These are phyloP conservation scores for Penicillium daleae DNA, from an alignment of 495 filamentous ascomycete genomes.

Conservation along the genomic window DNA sequence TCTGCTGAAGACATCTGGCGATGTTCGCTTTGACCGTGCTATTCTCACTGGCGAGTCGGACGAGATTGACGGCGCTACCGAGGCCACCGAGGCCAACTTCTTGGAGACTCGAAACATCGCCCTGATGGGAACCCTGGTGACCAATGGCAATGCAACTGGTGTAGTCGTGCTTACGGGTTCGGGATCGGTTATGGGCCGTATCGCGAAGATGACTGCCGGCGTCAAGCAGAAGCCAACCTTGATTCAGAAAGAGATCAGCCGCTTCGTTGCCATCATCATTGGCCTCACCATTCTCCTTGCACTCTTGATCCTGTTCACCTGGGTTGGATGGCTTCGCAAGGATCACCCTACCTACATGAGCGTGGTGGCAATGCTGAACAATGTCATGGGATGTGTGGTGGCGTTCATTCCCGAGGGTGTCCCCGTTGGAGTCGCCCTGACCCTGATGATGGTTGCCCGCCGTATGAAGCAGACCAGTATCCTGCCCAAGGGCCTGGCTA, in stretches of 20 bases:
- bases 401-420: constrained; percentile 77
- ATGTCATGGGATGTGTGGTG: constrained; percentile 68
- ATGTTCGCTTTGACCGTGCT: constrained; percentile 72
- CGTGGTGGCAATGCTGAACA: constrained; percentile 67
- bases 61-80: constrained; percentile 61
- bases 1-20: constrained; percentile 63
- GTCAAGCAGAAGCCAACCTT: constrained; percentile 66
- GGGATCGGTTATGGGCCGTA: constrained; percentile 66
- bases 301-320: constrained; percentile 58
- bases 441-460: constrained; percentile 61
- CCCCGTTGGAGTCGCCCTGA: constrained; percentile 68
- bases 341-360: constrained; percentile 67
- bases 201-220: constrained; percentile 67
- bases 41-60: constrained; percentile 73
- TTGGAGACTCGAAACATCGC: constrained; percentile 74
- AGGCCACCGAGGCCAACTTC: constrained; percentile 69
- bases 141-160: constrained; percentile 65
- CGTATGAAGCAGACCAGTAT: constrained; percentile 68
- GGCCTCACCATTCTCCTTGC: constrained; percentile 56
- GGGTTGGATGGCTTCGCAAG: constrained; percentile 66
- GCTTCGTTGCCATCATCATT: constrained; percentile 68
- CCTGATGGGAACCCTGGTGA: constrained; percentile 71
- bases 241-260: constrained; percentile 69
- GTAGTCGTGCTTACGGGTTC: constrained; percentile 65
- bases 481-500: constrained; percentile 69